Evolutionary conservation across 2,329 filamentous ascomycete species (phyloP).

Genomic region (Curvularia hawaiiensis): DNA sequence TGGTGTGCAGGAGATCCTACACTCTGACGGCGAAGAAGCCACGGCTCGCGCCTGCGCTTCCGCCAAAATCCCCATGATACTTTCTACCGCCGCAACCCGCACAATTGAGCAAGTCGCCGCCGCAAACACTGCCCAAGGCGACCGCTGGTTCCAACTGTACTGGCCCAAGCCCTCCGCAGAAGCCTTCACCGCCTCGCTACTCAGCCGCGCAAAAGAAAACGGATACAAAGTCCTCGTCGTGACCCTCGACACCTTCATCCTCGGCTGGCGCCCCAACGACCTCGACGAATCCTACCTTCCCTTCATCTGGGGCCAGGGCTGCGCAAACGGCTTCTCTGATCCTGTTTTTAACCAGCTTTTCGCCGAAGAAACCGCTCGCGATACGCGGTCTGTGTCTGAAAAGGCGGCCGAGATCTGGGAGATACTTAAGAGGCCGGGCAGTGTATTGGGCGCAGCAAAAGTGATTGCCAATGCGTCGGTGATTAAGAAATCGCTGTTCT

Average conservation of each 20-base stretch:
- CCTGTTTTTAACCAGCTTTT: conserved; percentile 45
- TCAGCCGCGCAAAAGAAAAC: conserved; percentile 63
- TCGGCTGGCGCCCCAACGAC: conserved; percentile 72
- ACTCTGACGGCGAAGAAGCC: conserved; percentile 68
- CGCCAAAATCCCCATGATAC: conserved; percentile 67
- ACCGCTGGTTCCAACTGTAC: conserved; percentile 76
- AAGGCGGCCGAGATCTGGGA: conserved; percentile 47
- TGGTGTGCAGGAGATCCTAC: conserved; percentile 71
- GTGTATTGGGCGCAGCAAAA: conserved; percentile 37
- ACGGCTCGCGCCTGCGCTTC: conserved; percentile 66
- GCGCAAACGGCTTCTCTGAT: conserved; percentile 45
- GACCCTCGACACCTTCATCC: conserved; percentile 72
- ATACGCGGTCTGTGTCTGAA: conserved; percentile 36
- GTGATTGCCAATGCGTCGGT: conserved; percentile 41
- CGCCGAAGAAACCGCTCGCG: conserved; percentile 38
- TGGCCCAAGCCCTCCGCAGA: conserved; percentile 70
- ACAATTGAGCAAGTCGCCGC: conserved; percentile 70
- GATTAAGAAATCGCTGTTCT: conserved; percentile 46
- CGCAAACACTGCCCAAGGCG: conserved; percentile 56
- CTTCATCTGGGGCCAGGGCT: conserved; percentile 56
- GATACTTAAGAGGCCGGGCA: conserved; percentile 45
- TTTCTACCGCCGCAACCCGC: conserved; percentile 68
- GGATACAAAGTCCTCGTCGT: conserved; percentile 72
- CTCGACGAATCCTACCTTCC: conserved; percentile 67
- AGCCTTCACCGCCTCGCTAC: conserved; percentile 67